A percentile compares a stretch with the other conserved stretches of the same genome.
phyloP scores from a whole-genome alignment of 306 rosid genomes.

The Pueraria montana region DNA sequence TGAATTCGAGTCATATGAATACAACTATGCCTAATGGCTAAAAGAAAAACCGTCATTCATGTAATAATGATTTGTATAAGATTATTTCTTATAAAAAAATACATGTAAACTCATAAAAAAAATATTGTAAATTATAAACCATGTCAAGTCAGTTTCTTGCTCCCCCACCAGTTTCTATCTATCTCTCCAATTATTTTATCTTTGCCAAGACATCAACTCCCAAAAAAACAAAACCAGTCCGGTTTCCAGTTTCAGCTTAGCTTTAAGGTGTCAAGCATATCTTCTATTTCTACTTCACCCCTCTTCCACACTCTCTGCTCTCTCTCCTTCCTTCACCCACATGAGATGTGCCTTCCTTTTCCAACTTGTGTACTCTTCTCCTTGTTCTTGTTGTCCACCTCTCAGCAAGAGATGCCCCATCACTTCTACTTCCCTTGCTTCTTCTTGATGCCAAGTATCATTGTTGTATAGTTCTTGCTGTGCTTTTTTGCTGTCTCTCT shows the following conservation, averaged over 20 bases:
- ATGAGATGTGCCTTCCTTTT: slow-evolving; percentile 59
- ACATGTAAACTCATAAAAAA: no score
- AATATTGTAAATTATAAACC: slow-evolving; percentile 15
- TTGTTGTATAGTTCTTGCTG: slow-evolving; percentile 9
- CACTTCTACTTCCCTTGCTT: slow-evolving; percentile 10
- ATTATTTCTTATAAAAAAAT: no score
- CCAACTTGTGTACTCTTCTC: slow-evolving; percentile 36
- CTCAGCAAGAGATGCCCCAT: slow-evolving; percentile 50
- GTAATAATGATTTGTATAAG: no score
- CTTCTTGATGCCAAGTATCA: slow-evolving; percentile 4
- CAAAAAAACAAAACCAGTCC: slow-evolving; percentile 58
- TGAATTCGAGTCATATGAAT: no score
- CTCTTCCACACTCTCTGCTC: neutral
- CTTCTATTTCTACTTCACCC: slow-evolving; percentile 32
- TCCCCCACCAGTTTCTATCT: slow-evolving; percentile 37
- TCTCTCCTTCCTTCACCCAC: slow-evolving; percentile 18
- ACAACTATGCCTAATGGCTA: no score
- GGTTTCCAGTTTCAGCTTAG: slow-evolving; percentile 67
- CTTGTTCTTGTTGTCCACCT: slow-evolving; percentile 18
- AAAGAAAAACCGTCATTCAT: no score
- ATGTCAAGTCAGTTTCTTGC: slow-evolving; percentile 54
- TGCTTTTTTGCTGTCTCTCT: neutral
- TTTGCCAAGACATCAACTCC: slow-evolving; percentile 60
- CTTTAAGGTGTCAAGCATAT: slow-evolving; percentile 57
- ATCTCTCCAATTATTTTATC: slow-evolving; percentile 83